Percentiles rank a stretch among this genome's conserved stretches.
These are phyloP conservation scores for Candida nemodendra DNA, from an alignment of 805 yeast species.

Conservation along the genomic window DNA sequence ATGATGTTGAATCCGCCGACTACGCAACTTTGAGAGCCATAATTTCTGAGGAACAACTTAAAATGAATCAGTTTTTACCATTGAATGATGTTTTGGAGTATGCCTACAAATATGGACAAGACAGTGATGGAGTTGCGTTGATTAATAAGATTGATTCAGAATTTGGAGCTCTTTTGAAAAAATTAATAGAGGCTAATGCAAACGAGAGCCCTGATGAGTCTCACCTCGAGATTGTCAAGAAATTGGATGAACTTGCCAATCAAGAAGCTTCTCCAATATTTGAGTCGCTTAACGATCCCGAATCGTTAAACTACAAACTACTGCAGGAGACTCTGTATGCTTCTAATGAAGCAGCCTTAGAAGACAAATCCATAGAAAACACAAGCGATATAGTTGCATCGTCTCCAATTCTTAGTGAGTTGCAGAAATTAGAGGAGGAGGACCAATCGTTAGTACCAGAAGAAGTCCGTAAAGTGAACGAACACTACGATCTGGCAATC, in stretches of 20 bases:
- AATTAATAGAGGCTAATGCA: conserved; percentile 6
- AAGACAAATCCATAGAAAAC: not conserved
- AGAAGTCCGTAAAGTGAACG: conserved; percentile 26
- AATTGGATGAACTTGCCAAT: conserved; percentile 20
- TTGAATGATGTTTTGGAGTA: conserved; percentile 25
- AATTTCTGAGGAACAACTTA: conserved; percentile 21
- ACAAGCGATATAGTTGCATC: conserved; percentile 1
- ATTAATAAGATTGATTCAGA: conserved; percentile 24
- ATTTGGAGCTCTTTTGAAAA: conserved; percentile 17
- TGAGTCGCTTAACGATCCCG: conserved; percentile 23
- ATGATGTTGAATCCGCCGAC: conserved; percentile 17
- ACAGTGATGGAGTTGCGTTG: conserved; percentile 25
- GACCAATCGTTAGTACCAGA: conserved; percentile 22
- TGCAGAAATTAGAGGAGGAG: conserved; percentile 17
- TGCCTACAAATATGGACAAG: conserved; percentile 21
- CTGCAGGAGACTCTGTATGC: conserved; percentile 14
- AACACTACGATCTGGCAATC: conserved; percentile 30
- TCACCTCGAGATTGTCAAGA: conserved; percentile 16
- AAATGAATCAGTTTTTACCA: conserved; percentile 19
- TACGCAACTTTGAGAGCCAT: conserved; percentile 16
- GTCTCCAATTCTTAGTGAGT: conserved; percentile 9
- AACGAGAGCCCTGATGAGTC: conserved; percentile 16
- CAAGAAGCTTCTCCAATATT: conserved; percentile 20
- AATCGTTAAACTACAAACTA: conserved; percentile 22
- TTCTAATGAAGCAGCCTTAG: not conserved